Evolutionary conservation across 2,329 filamentous ascomycete species (phyloP), one percentile per base, ranked within the genome.

Genomic region (Stylonectria norvegica): DNA sequence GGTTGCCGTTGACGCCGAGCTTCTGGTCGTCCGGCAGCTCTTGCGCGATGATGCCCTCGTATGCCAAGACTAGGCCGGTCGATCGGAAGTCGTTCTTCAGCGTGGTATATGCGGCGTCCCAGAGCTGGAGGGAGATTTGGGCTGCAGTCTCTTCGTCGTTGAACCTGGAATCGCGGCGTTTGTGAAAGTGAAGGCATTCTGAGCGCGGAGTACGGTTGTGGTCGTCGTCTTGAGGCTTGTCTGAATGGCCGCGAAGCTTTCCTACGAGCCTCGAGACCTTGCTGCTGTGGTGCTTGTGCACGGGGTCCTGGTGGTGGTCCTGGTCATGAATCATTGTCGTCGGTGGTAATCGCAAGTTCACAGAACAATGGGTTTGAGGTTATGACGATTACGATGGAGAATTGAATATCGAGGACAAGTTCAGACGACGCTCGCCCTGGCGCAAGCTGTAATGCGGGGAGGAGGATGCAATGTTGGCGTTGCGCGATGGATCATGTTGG

Each of bases 41-140:
- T 23, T 66, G 59, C 3, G 59, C 53, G 31, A 67, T 50, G 33
- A 67, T 66, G 36, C 49, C 55, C 42, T 67, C 64, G 45, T 66
- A 66, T 3, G 62, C 58, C 9, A 59, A 43, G 3, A 65, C 62
- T 8, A 67, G 56, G 6, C 53, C 57, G 5, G 55, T 40, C 10
- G 59, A 59, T 20, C 50, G 48, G 10, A 52, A 47, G 9, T 58
- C 55, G 32, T 60, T 54, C 20, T 62, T 56, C 11, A 67, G 51
- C 2, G 46, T 35, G 34, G 65, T 58, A 36, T 67, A 67, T 4
- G 61, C 63, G 12, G 56, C 38, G 33, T 61, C 63, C 64, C 64
- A 67, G 11, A 66, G 49, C 16, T 55, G 51, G 25, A 62, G 44
- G 15, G 57, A 58, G 4, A 48, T 29, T 12, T 38, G 39, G 11